Conservation (phyloP, 1,284 basidiomycete genomes). For the Sanghuangporus baumii region DNA sequence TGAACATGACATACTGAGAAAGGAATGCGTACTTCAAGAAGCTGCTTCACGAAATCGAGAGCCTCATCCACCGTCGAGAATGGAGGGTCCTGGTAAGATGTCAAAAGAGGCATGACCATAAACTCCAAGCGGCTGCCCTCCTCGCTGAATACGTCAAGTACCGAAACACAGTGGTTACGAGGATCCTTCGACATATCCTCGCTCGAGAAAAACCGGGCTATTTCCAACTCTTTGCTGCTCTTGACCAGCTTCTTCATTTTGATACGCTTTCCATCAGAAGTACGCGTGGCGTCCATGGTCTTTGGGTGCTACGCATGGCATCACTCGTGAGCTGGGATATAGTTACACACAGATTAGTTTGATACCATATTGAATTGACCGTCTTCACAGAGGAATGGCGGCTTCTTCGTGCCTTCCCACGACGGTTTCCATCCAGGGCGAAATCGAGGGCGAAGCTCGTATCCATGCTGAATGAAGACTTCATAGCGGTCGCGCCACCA, state of each 20-base stretch:
- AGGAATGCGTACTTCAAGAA: conserved; percentile 2
- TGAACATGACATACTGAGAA: too few species aligned
- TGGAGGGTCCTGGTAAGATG: not conserved
- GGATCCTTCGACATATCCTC: conserved; percentile 3
- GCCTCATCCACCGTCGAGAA: conserved; percentile 6
- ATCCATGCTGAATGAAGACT: conserved; percentile 21
- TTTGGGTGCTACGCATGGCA: not conserved
- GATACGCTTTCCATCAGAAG: not conserved
- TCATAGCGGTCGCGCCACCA: conserved; percentile 23
- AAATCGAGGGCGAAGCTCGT: conserved; percentile 25
- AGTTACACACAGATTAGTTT: not conserved
- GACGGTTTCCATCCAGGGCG: conserved; percentile 25
- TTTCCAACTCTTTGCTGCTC: conserved; percentile 1
- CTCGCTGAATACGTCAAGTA: conserved; percentile 16
- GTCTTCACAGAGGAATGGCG: conserved; percentile 21
- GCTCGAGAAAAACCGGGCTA: conserved; percentile 9
- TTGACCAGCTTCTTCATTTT: not conserved
- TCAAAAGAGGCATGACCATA: conserved; percentile 1
- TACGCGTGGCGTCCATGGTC: not conserved
- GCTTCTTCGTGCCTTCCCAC: conserved; percentile 20
- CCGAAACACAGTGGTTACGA: conserved; percentile 18
- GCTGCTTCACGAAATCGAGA: conserved; percentile 6
- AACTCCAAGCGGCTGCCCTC: not conserved
- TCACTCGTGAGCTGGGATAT: too few species aligned
- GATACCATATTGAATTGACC: conserved; percentile 21